Evolutionary conservation across 345 rosid species (phyloP).

Genomic region (Lumnitzera littorea): DNA sequence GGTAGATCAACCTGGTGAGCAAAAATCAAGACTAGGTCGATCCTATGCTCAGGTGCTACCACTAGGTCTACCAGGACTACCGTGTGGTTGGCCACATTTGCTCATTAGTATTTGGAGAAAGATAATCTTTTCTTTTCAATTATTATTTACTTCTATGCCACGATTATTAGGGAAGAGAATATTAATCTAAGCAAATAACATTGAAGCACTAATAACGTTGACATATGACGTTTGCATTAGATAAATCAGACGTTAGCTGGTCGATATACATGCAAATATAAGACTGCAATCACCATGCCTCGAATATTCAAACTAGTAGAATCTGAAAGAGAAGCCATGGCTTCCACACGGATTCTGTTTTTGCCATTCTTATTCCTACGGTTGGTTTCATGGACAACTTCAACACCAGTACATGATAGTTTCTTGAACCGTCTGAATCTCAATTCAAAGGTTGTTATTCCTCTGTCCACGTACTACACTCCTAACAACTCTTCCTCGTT

Average conservation of each 20-base stretch:
- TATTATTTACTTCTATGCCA: too few species aligned
- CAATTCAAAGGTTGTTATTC: slow-evolving; percentile 10
- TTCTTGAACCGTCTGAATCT: slow-evolving; percentile 17
- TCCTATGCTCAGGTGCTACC: too few species aligned
- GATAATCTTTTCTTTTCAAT: too few species aligned
- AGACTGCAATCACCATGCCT: background rate
- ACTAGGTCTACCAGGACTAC: too few species aligned
- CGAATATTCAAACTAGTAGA: too few species aligned
- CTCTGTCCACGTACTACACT: slow-evolving; percentile 14
- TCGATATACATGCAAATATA: background rate
- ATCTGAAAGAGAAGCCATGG: background rate
- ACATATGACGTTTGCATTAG: slow-evolving; percentile 6
- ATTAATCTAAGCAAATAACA: background rate
- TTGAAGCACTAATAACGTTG: background rate
- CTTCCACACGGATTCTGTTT: background rate
- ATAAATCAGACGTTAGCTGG: background rate
- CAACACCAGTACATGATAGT: slow-evolving; percentile 1
- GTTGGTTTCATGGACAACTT: background rate
- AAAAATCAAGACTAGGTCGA: too few species aligned
- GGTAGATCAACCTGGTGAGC: too few species aligned
- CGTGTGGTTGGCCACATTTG: too few species aligned
- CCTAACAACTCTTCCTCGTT: slow-evolving; percentile 5
- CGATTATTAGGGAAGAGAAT: too few species aligned
- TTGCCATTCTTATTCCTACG: background rate
- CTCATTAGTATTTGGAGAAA: too few species aligned